Conservation (phyloP, 1,284 basidiomycete genomes). For the Melanopsichium pennsylvanicum region DNA sequence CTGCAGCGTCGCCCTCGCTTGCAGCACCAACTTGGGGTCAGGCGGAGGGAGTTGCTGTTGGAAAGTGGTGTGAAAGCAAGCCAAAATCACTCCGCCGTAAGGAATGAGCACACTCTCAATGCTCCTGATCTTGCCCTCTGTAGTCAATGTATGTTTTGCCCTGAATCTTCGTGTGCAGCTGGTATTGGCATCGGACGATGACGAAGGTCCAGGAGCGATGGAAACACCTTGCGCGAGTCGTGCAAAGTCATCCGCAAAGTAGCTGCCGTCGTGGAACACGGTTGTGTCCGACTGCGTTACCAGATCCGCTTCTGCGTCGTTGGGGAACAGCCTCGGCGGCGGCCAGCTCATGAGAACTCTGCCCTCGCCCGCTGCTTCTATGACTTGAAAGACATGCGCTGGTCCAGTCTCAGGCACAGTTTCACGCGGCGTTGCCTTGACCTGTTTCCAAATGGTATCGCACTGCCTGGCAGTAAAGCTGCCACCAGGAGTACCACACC, state of each 20-base stretch:
- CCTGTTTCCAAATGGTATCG: conserved; percentile 42
- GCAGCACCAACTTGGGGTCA: conserved; percentile 29
- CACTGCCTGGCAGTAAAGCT: conserved; percentile 65
- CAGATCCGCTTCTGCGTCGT: conserved; percentile 5
- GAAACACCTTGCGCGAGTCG: conserved; percentile 79
- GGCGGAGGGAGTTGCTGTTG: conserved; percentile 43
- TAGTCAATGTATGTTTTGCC: conserved; percentile 75
- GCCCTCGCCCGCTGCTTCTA: conserved; percentile 71
- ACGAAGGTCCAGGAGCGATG: conserved; percentile 55
- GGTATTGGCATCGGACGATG: conserved; percentile 77
- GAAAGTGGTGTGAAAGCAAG: conserved; percentile 67
- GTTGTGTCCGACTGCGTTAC: conserved; percentile 22
- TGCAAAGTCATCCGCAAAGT: conserved; percentile 81
- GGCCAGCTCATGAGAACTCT: conserved; percentile 85
- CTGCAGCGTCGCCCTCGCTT: conserved; percentile 14
- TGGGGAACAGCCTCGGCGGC: conserved; percentile 67
- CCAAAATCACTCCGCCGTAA: conserved; percentile 75
- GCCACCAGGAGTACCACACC: conserved; percentile 79
- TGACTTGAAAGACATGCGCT: conserved; percentile 80
- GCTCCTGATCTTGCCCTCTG: conserved; percentile 71
- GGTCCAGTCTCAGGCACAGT: conserved; percentile 47
- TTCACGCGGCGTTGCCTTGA: conserved; percentile 18
- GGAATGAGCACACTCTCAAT: conserved; percentile 92
- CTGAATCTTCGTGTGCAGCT: conserved; percentile 92
- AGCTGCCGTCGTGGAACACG: conserved; percentile 70